Evolutionary conservation across 345 rosid species (phyloP).

Genomic region (Eutrema yunnanense): DNA sequence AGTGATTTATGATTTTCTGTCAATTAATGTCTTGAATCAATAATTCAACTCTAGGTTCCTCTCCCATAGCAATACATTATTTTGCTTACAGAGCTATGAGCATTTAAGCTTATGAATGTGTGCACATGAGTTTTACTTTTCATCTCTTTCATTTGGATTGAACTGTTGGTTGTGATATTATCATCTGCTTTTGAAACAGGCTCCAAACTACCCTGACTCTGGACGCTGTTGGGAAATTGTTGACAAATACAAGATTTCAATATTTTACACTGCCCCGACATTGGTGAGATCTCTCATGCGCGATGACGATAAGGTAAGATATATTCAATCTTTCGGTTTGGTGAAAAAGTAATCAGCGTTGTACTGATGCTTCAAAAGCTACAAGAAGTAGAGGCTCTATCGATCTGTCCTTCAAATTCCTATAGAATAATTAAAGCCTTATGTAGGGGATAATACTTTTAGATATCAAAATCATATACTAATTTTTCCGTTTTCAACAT

Average conservation of each 20-base stretch:
- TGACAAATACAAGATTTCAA: conserved; percentile 86
- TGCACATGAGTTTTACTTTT: background rate
- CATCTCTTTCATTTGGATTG: conserved; percentile 1
- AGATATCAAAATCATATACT: background rate
- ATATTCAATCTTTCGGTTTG: conserved; percentile 17
- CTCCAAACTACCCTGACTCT: conserved; percentile 88
- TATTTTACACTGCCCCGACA: conserved; percentile 96
- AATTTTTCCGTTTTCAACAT: background rate
- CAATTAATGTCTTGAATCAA: background rate
- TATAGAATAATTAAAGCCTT: background rate
- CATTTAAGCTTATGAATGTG: background rate
- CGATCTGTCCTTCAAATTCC: background rate
- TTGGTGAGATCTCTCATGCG: conserved; percentile 99
- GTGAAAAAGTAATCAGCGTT: background rate
- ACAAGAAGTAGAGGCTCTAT: background rate
- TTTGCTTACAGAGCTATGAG: background rate
- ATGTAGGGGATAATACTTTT: background rate
- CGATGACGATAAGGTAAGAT: conserved; percentile 65
- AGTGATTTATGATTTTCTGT: background rate
- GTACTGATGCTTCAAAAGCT: background rate
- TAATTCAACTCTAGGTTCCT: background rate
- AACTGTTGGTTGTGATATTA: conserved; percentile 14
- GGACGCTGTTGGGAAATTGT: conserved; percentile 98
- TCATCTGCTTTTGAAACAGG: conserved; percentile 38
- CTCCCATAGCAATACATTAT: background rate